Conservation (phyloP, 768 basidiomycete species). For the Tremella fuciformis region DNA sequence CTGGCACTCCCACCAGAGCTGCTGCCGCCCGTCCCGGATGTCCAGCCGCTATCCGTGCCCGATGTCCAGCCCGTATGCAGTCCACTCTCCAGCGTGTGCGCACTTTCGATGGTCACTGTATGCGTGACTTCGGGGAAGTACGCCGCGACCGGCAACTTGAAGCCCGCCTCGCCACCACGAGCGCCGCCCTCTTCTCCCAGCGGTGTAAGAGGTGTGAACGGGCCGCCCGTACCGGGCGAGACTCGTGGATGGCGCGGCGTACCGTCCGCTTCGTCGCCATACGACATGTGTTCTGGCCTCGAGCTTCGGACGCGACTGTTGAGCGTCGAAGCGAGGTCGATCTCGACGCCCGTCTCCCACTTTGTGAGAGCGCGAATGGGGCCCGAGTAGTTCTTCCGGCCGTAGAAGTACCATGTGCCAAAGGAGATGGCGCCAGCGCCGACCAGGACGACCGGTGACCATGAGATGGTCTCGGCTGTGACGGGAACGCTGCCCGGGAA, state of each 20-base stretch:
- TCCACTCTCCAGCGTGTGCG: conserved; percentile 9
- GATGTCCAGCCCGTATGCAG: no score
- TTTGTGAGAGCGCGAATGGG: conserved; percentile 53
- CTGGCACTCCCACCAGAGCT: no score
- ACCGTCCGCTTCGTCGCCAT: background rate
- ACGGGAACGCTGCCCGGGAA: conserved; percentile 49
- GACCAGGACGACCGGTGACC: conserved; percentile 48
- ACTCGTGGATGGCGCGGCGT: background rate
- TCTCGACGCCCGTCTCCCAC: conserved; percentile 54
- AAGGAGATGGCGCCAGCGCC: conserved; percentile 44
- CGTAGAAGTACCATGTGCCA: conserved; percentile 52
- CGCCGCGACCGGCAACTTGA: background rate
- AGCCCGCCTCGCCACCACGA: background rate
- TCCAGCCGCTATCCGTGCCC: no score
- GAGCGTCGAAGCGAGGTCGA: conserved; percentile 50
- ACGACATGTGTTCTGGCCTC: background rate
- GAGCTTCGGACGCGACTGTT: conserved; percentile 11
- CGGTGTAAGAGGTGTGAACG: no score
- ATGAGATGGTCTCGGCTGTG: conserved; percentile 45
- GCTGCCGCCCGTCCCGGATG: no score
- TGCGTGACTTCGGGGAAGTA: conserved; percentile 5
- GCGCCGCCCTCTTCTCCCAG: no score
- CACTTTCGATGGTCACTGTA: conserved; percentile 8
- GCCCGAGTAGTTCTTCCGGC: conserved; percentile 53
- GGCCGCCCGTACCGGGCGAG: background rate